Evolutionary conservation across 2,329 filamentous ascomycete species (phyloP), one percentile per base, ranked within the genome.

Genomic region (Dactylonectria estremocensis): DNA sequence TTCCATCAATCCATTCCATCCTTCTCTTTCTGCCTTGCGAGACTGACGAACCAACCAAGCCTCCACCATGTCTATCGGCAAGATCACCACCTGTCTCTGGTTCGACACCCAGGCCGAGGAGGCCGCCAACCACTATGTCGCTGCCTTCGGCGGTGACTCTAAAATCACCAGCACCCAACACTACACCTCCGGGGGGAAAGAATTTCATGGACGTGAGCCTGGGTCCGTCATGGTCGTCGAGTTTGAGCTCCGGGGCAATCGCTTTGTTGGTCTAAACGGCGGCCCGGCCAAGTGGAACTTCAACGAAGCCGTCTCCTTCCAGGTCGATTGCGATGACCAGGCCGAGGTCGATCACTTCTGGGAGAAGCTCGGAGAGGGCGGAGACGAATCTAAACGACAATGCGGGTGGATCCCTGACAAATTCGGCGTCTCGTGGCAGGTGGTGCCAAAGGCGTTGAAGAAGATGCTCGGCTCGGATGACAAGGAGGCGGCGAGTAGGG

Each of bases 261-360:
- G 69, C 5, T 86, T 84, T 70, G 78, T 82, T 22, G 80, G 76
- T 3, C 77, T 86, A 43, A 85, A 86, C 68, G 84, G 84, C 64
- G 83, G 83, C 1, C 79, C 81, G n/a, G 66, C 67, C 4, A 64
- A 77, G 3, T 82, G 80, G 78, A 78, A 78, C 22, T 81, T 82
- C 72, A 83, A 65, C 69, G 78, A 79, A 35, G 82, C 84, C 40
- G 72, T 84, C 20, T 84, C 82, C 1, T 80, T 86, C 73, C 80
- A 82, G 73, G 77, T 86, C 72, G 76, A 80, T 54, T 85, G 84
- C 77, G 79, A 80, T 49, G 76, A 81, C 72, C 84, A 86, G 75
- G 81, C 74, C 0, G 84, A 87, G 71, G 77, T 87, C 22, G 84
- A 87, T 65, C 79, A 84, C 69, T 86, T 82, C 72, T 87, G 83